phyloP scores from a whole-genome alignment of 176 grass and related monocot genomes.

The Puccinellia tenuiflora region DNA sequence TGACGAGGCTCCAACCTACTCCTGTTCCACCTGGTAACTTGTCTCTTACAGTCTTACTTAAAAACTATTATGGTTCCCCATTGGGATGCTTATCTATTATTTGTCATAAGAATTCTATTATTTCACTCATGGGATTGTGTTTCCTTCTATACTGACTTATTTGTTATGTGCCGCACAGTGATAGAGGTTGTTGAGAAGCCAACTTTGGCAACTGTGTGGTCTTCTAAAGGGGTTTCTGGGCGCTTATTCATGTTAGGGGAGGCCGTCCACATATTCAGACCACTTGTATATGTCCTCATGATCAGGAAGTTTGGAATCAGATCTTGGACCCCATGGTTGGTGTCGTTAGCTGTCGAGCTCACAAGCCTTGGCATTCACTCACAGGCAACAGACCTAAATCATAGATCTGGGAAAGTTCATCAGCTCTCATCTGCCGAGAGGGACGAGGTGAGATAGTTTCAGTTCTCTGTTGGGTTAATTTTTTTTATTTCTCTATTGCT shows the following conservation, averaged over 20 bases:
- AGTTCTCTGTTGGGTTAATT: conserved; percentile 14
- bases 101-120: background rate
- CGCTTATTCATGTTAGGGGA: conserved; percentile 78
- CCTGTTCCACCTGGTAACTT: conserved; percentile 40
- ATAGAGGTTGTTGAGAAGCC: conserved; percentile 48
- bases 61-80: background rate
- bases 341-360: conserved; percentile 76
- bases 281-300: conserved; percentile 78
- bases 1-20: conserved; percentile 33
- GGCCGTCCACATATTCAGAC: conserved; percentile 76
- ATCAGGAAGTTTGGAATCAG: conserved; percentile 88
- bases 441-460: conserved; percentile 71
- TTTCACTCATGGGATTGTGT: background rate
- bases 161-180: conserved; percentile 11
- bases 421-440: conserved; percentile 69
- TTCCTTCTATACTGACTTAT: background rate
- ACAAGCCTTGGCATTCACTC: conserved; percentile 80
- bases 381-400: conserved; percentile 39
- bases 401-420: conserved; percentile 49
- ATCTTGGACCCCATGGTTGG: conserved; percentile 95
- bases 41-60: background rate
- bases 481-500: conserved; percentile 11
- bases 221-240: conserved; percentile 60
- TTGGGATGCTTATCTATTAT: background rate
- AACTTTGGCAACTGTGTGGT: conserved; percentile 66